phyloP scores from a whole-genome alignment of 495 filamentous ascomycete species.

The Penicillium goetzii region DNA sequence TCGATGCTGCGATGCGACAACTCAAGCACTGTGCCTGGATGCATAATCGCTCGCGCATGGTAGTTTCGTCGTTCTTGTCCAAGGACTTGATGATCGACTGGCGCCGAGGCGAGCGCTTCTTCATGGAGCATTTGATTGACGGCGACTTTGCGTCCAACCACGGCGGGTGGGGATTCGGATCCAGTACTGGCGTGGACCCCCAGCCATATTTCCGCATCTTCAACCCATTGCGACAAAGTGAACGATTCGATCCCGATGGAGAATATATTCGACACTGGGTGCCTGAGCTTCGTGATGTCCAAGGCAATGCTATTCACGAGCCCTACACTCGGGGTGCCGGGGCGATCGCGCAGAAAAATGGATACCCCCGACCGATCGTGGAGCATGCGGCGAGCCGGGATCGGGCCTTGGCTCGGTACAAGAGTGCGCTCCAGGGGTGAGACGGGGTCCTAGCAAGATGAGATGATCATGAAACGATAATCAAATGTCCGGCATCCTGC shows the following conservation, averaged over 20 bases:
- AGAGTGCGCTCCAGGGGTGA: slow-evolving; percentile 49
- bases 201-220: slow-evolving; percentile 94
- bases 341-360: slow-evolving; percentile 59
- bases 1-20: slow-evolving; percentile 93
- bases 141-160: slow-evolving; percentile 94
- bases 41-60: slow-evolving; percentile 92
- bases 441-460: neutral
- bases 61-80: slow-evolving; percentile 81
- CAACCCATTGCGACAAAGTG: slow-evolving; percentile 83
- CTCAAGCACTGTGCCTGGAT: slow-evolving; percentile 72
- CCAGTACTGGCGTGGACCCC: slow-evolving; percentile 82
- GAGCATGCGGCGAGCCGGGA: slow-evolving; percentile 71
- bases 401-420: slow-evolving; percentile 71
- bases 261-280: slow-evolving; percentile 65
- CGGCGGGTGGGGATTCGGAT: slow-evolving; percentile 87
- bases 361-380: slow-evolving; percentile 77
- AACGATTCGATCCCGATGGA: slow-evolving; percentile 69
- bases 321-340: slow-evolving; percentile 71
- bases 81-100: slow-evolving; percentile 91
- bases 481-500: too few relatives aligned
- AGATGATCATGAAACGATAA: too few relatives aligned
- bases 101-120: slow-evolving; percentile 85
- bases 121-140: slow-evolving; percentile 88
- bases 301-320: slow-evolving; percentile 71
- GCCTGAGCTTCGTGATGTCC: slow-evolving; percentile 61